These are phyloP conservation scores for Parietaria judaica DNA, from an alignment of 306 rosid genomes.

Conservation along the genomic window DNA sequence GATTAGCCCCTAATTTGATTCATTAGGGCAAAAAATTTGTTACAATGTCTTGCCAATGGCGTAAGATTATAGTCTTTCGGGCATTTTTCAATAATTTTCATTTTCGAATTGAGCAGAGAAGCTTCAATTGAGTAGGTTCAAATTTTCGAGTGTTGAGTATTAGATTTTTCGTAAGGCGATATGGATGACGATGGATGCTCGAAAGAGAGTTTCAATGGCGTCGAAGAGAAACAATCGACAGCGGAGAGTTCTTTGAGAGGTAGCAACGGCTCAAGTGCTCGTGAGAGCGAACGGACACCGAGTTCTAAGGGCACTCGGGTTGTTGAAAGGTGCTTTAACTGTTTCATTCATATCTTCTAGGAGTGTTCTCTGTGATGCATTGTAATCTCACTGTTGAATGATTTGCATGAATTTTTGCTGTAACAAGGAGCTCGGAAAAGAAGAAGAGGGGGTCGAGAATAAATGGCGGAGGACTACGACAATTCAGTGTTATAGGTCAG, in stretches of 20 bases:
- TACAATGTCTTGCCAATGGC: too few relatives aligned
- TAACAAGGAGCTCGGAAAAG: conserved; percentile 13
- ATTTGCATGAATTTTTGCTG: neutral
- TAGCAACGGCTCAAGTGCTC: conserved; percentile 13
- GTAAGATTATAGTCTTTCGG: too few relatives aligned
- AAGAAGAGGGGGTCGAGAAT: conserved; percentile 20
- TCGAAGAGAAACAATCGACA: conserved; percentile 8
- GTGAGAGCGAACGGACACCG: conserved; percentile 5
- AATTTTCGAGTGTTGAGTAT: too few relatives aligned
- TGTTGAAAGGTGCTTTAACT: conserved; percentile 6
- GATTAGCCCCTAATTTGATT: too few relatives aligned
- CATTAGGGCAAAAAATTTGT: too few relatives aligned
- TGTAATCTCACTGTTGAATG: neutral
- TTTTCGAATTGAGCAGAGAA: too few relatives aligned
- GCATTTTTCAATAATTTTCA: too few relatives aligned
- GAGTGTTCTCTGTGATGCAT: neutral
- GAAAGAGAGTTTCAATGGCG: neutral
- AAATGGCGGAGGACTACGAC: conserved; percentile 22
- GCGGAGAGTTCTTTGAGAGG: conserved; percentile 8
- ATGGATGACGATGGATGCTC: conserved; percentile 15
- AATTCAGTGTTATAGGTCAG: conserved; percentile 24
- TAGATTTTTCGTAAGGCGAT: neutral
- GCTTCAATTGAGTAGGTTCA: too few relatives aligned
- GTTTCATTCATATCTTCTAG: too few relatives aligned
- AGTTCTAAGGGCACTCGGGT: neutral